A percentile compares a stretch with the other conserved stretches of the same genome.
Conservation (phyloP, 2,329 filamentous ascomycete genomes). For the Calonectria crousiana region DNA sequence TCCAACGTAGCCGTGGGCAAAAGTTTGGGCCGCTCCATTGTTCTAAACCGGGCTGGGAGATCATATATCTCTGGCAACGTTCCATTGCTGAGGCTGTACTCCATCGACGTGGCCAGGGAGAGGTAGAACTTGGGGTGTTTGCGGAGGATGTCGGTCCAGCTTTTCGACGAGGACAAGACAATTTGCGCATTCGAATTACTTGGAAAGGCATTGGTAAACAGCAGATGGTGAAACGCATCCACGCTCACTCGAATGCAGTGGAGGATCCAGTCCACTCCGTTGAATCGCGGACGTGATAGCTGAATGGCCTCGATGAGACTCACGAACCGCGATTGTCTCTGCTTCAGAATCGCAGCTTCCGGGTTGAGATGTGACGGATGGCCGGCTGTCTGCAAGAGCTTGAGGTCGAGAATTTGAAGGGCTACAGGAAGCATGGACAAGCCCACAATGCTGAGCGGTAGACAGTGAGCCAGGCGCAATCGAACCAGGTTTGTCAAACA, state of each 20-base stretch:
- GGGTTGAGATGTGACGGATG: background rate
- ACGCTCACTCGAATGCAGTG: slow-evolving; percentile 17
- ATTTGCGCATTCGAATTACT: background rate
- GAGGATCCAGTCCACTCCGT: slow-evolving; percentile 16
- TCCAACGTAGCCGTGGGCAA: background rate
- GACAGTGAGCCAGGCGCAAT: background rate
- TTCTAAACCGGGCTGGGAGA: slow-evolving; percentile 3
- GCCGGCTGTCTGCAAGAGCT: background rate
- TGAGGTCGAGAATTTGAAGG: slow-evolving; percentile 17
- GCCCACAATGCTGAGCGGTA: slow-evolving; percentile 6
- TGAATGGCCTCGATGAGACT: slow-evolving; percentile 14
- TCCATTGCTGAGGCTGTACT: slow-evolving; percentile 14
- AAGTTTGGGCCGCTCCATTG: slow-evolving; percentile 11
- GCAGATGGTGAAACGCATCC: slow-evolving; percentile 3
- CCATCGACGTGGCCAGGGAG: slow-evolving; percentile 7
- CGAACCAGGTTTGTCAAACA: slow-evolving; percentile 3
- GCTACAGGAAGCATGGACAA: slow-evolving; percentile 10
- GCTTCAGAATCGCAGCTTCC: background rate
- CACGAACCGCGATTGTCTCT: slow-evolving; percentile 9
- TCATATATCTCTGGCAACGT: background rate
- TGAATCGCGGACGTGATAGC: slow-evolving; percentile 10
- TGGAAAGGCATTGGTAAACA: slow-evolving; percentile 7
- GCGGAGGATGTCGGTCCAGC: slow-evolving; percentile 16
- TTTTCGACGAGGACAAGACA: background rate
- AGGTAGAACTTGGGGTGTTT: slow-evolving; percentile 16